Conservation (phyloP, 2,329 filamentous ascomycete genomes). For the Aspergillus sp. region DNA sequence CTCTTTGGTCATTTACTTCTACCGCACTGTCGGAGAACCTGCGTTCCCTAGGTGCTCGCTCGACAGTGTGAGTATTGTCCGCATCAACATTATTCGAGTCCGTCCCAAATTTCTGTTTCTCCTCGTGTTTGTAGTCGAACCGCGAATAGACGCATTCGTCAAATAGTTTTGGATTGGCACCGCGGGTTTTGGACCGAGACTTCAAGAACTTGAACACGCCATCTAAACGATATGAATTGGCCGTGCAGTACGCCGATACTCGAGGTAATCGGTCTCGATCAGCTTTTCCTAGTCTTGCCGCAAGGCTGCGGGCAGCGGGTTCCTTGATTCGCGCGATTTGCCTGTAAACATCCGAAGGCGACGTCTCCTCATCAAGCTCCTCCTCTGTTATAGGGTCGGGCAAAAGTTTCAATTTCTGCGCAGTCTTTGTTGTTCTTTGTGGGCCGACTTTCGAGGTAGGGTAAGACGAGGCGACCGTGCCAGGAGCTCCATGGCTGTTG, state of each 20-base stretch:
- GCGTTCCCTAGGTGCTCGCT: slow-evolving; percentile 55
- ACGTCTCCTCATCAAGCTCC: slow-evolving; percentile 71
- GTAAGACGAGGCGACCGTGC: slow-evolving; percentile 40
- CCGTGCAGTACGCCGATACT: slow-evolving; percentile 95
- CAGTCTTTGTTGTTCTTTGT: slow-evolving; percentile 90
- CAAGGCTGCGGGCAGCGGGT: slow-evolving; percentile 86
- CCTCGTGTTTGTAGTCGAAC: slow-evolving; percentile 71
- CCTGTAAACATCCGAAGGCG: slow-evolving; percentile 91
- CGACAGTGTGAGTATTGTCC: slow-evolving; percentile 21
- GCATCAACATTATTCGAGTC: slow-evolving; percentile 28
- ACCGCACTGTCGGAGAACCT: slow-evolving; percentile 69
- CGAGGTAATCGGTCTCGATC: slow-evolving; percentile 83
- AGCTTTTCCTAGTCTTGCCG: slow-evolving; percentile 87
- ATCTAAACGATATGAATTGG: slow-evolving; percentile 87
- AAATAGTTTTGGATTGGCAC: slow-evolving; percentile 84
- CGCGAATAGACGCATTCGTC: slow-evolving; percentile 98
- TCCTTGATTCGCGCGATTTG: slow-evolving; percentile 98
- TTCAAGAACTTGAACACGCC: slow-evolving; percentile 89
- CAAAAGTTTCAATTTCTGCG: slow-evolving; percentile 95
- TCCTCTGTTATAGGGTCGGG: slow-evolving; percentile 86
- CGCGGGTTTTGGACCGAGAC: slow-evolving; percentile 72
- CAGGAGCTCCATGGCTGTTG: slow-evolving; percentile 73
- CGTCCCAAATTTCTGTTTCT: slow-evolving; percentile 30
- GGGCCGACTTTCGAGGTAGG: slow-evolving; percentile 76
- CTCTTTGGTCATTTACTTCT: slow-evolving; percentile 63